A percentile compares a stretch with the other conserved stretches of the same genome.
Evolutionary conservation across 73 alveolate species (phyloP).

Genomic region (Stentor coeruleus): DNA sequence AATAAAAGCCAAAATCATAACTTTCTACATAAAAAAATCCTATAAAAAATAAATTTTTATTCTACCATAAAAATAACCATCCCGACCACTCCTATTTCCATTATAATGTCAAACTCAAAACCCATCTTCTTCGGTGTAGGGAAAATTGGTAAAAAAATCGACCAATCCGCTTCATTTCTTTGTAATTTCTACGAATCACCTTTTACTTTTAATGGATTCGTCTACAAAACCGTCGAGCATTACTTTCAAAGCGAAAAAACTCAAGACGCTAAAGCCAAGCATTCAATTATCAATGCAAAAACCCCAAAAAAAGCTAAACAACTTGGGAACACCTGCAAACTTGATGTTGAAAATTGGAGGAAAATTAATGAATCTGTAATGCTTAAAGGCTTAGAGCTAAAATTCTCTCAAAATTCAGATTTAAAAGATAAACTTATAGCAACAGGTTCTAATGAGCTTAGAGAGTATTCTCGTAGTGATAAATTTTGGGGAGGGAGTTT

Average conservation of each 20-base stretch:
- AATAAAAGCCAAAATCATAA: too few species aligned
- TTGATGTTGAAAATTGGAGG: not conserved
- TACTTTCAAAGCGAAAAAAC: not conserved
- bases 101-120: too few species aligned
- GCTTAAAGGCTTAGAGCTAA: not conserved
- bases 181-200: not conserved
- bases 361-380: not conserved
- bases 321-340: not conserved
- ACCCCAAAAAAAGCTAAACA: conserved; percentile 17
- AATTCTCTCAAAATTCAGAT: conserved; percentile 11
- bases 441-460: not conserved
- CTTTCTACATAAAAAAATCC: too few species aligned
- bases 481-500: not conserved
- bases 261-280: not conserved
- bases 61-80: too few species aligned
- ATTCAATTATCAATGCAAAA: not conserved
- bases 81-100: too few species aligned
- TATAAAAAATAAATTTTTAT: too few species aligned
- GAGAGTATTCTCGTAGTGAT: not conserved
- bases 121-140: too few species aligned
- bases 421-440: conserved; percentile 3
- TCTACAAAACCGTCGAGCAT: conserved; percentile 7
- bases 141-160: too few species aligned
- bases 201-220: not conserved
- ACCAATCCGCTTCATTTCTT: not conserved